Percentiles rank a stretch among this genome's conserved stretches.
These are phyloP conservation scores for Tremella fuciformis DNA, from an alignment of 768 basidiomycete species.

Conservation along the genomic window DNA sequence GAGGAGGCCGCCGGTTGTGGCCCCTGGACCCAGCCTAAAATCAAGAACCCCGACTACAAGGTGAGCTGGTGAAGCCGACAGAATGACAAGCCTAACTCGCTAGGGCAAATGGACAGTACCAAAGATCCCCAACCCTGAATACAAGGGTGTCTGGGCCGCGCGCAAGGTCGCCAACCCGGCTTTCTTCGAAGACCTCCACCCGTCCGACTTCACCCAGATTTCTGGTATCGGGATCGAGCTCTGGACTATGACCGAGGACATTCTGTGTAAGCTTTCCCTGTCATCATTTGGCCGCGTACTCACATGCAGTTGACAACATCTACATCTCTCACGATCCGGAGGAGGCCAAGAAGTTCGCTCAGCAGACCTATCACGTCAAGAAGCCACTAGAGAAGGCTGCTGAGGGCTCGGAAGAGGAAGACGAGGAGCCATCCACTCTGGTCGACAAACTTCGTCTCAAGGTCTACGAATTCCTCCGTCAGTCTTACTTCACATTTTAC, in stretches of 20 bases:
- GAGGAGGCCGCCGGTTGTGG: conserved; percentile 88
- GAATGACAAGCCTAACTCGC: conserved; percentile 6
- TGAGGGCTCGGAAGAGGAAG: conserved; percentile 57
- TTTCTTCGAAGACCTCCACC: conserved; percentile 82
- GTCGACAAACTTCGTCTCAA: conserved; percentile 74
- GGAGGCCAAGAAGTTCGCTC: conserved; percentile 77
- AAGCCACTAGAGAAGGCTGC: conserved; percentile 70
- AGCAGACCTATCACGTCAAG: conserved; percentile 89
- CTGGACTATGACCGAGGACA: conserved; percentile 88
- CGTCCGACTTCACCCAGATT: conserved; percentile 82
- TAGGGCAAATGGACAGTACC: conserved; percentile 93
- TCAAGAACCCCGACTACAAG: conserved; percentile 90
- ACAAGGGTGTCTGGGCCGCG: conserved; percentile 93
- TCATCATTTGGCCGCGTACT: conserved; percentile 62
- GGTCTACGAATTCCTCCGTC: conserved; percentile 68
- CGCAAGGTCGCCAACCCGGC: conserved; percentile 84
- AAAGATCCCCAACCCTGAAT: conserved; percentile 92
- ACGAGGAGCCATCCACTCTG: conserved; percentile 65
- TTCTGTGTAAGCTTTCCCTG: conserved; percentile 40
- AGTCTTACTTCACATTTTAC: conserved; percentile 14
- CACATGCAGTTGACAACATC: conserved; percentile 56
- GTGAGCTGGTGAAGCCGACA: conserved; percentile 18
- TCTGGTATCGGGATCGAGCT: conserved; percentile 96
- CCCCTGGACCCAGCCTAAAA: conserved; percentile 85
- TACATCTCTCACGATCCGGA: conserved; percentile 85